These are phyloP conservation scores for Calonectria multiphialidica DNA, from an alignment of 2,329 filamentous ascomycete species.

Conservation along the genomic window DNA sequence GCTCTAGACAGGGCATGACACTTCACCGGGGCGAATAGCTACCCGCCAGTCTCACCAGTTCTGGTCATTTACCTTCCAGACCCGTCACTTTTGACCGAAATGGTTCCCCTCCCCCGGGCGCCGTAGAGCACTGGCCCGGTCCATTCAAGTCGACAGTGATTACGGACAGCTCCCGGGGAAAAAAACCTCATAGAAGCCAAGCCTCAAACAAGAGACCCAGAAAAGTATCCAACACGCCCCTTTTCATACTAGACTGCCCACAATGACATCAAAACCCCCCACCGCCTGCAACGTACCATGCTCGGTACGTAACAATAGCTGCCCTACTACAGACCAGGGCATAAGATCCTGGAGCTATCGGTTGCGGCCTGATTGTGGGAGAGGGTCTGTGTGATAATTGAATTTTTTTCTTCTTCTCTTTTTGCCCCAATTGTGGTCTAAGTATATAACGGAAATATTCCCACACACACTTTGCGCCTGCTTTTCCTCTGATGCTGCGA, in stretches of 20 bases:
- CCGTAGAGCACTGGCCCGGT: too few relatives aligned
- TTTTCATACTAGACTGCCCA: constrained; percentile 23
- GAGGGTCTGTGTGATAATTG: neutral
- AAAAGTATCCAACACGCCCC: constrained; percentile 7
- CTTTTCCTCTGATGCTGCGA: neutral
- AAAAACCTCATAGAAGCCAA: neutral
- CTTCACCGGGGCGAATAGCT: neutral
- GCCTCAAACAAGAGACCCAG: neutral
- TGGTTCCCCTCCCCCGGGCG: too few relatives aligned
- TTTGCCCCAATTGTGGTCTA: neutral
- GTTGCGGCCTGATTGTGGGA: constrained; percentile 16
- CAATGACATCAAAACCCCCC: constrained; percentile 25
- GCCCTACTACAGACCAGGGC: constrained; percentile 16
- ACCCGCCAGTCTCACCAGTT: neutral
- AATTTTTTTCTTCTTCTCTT: neutral
- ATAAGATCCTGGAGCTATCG: neutral
- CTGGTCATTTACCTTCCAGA: constrained; percentile 3
- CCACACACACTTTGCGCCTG: neutral
- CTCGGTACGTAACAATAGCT: neutral
- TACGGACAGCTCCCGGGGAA: neutral
- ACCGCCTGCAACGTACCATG: constrained; percentile 23
- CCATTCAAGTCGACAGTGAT: neutral
- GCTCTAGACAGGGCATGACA: too few relatives aligned
- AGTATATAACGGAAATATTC: neutral
- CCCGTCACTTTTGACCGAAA: neutral